Percentiles rank a stretch among this genome's conserved stretches.
These are phyloP conservation scores for Apiospora aurea DNA, from an alignment of 2,329 filamentous ascomycete genomes.

Conservation along the genomic window DNA sequence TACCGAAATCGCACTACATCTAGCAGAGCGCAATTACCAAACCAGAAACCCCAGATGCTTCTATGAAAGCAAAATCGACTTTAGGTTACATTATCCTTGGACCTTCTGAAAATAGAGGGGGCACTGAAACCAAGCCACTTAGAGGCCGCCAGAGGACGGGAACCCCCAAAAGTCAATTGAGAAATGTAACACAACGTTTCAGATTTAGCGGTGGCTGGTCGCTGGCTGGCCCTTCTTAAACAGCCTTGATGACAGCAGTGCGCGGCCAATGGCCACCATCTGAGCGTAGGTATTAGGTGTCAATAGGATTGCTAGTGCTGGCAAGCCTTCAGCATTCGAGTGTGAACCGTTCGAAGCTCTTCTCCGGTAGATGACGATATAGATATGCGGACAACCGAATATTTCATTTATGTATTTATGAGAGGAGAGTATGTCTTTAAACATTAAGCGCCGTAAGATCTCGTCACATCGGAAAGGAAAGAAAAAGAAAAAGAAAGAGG, in stretches of 20 bases:
- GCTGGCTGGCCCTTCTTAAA: background rate
- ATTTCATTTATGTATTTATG: background rate
- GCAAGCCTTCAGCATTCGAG: background rate
- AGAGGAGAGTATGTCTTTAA: background rate
- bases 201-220: background rate
- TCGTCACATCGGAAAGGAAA: background rate
- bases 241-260: background rate
- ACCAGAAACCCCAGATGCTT: too few relatives aligned
- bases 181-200: background rate
- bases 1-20: too few relatives aligned
- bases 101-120: background rate
- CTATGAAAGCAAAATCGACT: too few relatives aligned
- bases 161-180: background rate
- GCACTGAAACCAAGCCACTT: background rate
- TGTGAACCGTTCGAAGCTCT: background rate
- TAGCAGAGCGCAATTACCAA: too few relatives aligned
- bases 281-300: background rate
- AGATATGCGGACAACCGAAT: background rate
- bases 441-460: background rate
- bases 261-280: background rate
- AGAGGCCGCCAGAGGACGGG: background rate
- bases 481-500: background rate
- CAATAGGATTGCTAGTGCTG: background rate
- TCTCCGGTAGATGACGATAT: background rate
- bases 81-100: too few relatives aligned